Percentiles rank a stretch among this genome's conserved stretches.
Conservation (phyloP, 1,139 yeast species). For the Scheffersomyces cryptocercus region DNA sequence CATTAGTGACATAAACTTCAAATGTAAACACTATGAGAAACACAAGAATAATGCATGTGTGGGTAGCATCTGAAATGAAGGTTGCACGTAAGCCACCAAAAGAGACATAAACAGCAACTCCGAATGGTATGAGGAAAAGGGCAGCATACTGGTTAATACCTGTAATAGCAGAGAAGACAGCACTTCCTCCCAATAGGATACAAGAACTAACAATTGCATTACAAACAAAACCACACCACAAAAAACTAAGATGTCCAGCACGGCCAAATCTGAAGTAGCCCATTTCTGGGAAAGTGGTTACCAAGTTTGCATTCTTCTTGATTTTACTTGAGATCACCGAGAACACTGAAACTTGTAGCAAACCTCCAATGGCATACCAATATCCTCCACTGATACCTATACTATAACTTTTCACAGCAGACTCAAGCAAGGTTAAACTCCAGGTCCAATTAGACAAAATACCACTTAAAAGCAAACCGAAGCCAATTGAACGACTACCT, state of each 20-base stretch:
- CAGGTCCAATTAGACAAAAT: conserved; percentile 41
- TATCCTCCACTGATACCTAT: conserved; percentile 29
- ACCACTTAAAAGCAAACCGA: conserved; percentile 33
- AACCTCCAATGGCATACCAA: conserved; percentile 37
- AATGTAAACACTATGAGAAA: conserved; percentile 44
- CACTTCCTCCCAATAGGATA: conserved; percentile 40
- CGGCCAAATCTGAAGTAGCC: conserved; percentile 37
- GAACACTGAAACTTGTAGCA: conserved; percentile 38
- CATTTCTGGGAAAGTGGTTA: conserved; percentile 43
- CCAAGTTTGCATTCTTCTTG: conserved; percentile 38
- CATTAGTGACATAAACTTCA: conserved; percentile 39
- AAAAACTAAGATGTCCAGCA: conserved; percentile 35
- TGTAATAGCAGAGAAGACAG: conserved; percentile 36
- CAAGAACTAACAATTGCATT: conserved; percentile 39
- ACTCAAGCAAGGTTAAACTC: conserved; percentile 34
- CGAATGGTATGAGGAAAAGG: conserved; percentile 35
- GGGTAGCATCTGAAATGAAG: conserved; percentile 48
- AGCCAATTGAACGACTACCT: conserved; percentile 34
- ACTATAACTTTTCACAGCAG: conserved; percentile 24
- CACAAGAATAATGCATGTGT: conserved; percentile 40
- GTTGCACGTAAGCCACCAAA: conserved; percentile 51
- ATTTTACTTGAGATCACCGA: conserved; percentile 37
- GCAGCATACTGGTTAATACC: conserved; percentile 40
- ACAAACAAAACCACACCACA: conserved; percentile 38
- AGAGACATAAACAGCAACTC: conserved; percentile 42